These are phyloP conservation scores for Cephaloascus fragrans DNA, from an alignment of 805 yeast genomes.

Conservation along the genomic window DNA sequence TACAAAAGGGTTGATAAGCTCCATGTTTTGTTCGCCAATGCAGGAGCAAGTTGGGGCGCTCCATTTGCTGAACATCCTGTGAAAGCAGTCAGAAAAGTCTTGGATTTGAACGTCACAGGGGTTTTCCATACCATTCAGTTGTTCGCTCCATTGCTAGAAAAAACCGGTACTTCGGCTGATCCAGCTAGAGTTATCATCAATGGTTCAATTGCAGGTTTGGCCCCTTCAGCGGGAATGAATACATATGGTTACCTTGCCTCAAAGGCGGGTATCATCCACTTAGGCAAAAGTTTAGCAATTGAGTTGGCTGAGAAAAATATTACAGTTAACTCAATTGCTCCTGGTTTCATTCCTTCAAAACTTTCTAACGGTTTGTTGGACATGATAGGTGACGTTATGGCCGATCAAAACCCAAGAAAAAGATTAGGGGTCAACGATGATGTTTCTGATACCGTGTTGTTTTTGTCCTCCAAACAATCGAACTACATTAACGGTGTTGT, in stretches of 20 bases:
- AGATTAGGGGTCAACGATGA: slow-evolving; percentile 58
- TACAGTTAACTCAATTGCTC: slow-evolving; percentile 63
- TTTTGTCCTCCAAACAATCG: slow-evolving; percentile 43
- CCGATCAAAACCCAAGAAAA: slow-evolving; percentile 44
- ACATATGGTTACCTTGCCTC: slow-evolving; percentile 67
- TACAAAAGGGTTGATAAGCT: slow-evolving; percentile 29
- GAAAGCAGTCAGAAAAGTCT: slow-evolving; percentile 49
- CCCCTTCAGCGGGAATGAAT: slow-evolving; percentile 30
- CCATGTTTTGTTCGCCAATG: slow-evolving; percentile 64
- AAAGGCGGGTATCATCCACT: slow-evolving; percentile 65
- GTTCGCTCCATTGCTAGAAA: slow-evolving; percentile 47
- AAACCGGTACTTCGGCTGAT: slow-evolving; percentile 40
- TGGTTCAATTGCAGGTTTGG: slow-evolving; percentile 54
- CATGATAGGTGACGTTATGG: slow-evolving; percentile 36
- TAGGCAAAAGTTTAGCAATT: slow-evolving; percentile 53
- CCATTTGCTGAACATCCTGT: slow-evolving; percentile 52
- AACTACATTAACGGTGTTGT: slow-evolving; percentile 59
- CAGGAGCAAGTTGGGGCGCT: slow-evolving; percentile 77
- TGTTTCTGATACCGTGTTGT: slow-evolving; percentile 43
- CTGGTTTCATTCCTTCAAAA: slow-evolving; percentile 70
- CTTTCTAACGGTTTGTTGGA: slow-evolving; percentile 61
- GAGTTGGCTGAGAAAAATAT: slow-evolving; percentile 60
- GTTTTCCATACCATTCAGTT: slow-evolving; percentile 59
- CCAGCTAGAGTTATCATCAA: slow-evolving; percentile 59
- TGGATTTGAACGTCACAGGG: slow-evolving; percentile 55